Evolutionary conservation across 2,329 filamentous ascomycete species (phyloP).

Genomic region (Chrysoporthe puriensis): DNA sequence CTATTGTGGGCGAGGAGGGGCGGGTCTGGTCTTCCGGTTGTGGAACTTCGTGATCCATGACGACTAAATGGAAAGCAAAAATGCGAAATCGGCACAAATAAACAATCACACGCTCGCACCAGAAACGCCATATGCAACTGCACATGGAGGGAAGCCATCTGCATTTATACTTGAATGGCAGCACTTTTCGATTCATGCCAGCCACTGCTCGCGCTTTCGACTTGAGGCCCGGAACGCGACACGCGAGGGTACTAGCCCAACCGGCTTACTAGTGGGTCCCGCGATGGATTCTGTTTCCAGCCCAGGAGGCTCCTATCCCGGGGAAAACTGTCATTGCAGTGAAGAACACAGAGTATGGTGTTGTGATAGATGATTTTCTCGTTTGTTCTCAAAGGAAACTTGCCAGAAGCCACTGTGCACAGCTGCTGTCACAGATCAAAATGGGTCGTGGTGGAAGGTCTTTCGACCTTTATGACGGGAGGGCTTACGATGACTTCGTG

Average conservation of each 20-base stretch:
- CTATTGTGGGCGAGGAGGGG: conserved; percentile 18
- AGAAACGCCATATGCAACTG: background rate
- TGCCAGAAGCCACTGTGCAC: background rate
- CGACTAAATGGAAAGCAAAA: conserved; percentile 1
- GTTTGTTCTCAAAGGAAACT: background rate
- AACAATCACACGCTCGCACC: background rate
- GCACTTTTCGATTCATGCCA: background rate
- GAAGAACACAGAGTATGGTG: background rate
- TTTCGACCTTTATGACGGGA: background rate
- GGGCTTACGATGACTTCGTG: conserved; percentile 10
- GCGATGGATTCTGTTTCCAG: background rate
- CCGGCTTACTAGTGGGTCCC: conserved; percentile 6
- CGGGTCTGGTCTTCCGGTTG: background rate
- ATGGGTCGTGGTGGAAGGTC: background rate
- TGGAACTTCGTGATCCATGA: conserved; percentile 18
- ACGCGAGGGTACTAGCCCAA: background rate
- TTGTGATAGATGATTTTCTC: background rate
- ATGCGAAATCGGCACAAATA: background rate
- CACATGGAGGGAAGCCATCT: background rate
- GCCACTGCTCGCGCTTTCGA: conserved; percentile 15
- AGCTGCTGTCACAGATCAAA: background rate
- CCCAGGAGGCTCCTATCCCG: background rate
- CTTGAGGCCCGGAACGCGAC: conserved; percentile 11
- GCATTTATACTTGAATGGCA: background rate
- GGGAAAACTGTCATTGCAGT: background rate